Evolutionary conservation across 2,329 filamentous ascomycete genomes (phyloP), one percentile per base, ranked within the genome.

Genomic region (Microthyrium microscopicum): DNA sequence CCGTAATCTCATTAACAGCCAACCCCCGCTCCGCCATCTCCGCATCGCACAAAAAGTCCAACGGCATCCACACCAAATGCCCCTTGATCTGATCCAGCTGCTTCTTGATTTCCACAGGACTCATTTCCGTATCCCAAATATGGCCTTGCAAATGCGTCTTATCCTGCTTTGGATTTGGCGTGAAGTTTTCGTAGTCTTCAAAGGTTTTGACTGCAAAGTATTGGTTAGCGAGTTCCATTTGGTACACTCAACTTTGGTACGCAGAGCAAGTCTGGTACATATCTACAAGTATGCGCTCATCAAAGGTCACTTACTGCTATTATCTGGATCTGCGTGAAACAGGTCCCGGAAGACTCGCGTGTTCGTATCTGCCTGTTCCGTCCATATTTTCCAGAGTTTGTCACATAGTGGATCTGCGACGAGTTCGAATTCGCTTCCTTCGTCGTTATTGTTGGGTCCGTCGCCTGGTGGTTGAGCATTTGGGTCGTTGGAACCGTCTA

Each of bases 21-120:
- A 95, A 48, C 0, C 87, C 85, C 46, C 69, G 71, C 59, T 94
- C 85, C 0, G 85, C 85, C 84, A 95, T 91, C 45, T 81, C 68
- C 0, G 76, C 83, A 41, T 92, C 74, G 46, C 70, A 66, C 49
- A 95, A 55, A 51, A 93, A 95, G 29, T 84, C 71, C 46, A 95
- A 54, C n/a, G 84, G 84, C 75, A 93, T 87, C 81, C 82, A 91
- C 5, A 95, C 87, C 26, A 95, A 54, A 59, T 95, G 87, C 0
- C 87, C 87, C 57, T 73, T 76, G 43, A 95, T 72, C 48, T 77
- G 66, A 45, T 83, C 74, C 31, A 95, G 60, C 53, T 87, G 83
- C 42, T 66, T 53, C 12, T 80, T 68, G 5, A 89, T 73, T 35
- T 91, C 76, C 0, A 47, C 44, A 5, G 44, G 37, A 6, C 79